A percentile compares a stretch with the other conserved stretches of the same genome.
Evolutionary conservation across 441 rosid species (phyloP).

Genomic region (Aquilaria agallochum): DNA sequence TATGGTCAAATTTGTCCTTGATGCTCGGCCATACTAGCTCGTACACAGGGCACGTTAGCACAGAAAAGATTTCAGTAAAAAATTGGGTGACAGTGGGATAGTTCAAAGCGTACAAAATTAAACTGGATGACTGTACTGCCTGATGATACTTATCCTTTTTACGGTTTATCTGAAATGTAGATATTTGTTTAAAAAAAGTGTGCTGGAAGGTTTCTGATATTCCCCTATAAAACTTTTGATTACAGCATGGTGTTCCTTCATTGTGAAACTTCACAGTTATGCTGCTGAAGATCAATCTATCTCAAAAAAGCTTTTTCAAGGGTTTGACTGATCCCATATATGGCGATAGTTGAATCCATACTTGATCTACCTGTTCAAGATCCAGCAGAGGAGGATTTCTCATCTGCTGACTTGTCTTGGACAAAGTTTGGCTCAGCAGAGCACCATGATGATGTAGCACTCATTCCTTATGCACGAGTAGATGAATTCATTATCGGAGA

Average conservation of each 20-base stretch:
- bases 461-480: conserved; percentile 71
- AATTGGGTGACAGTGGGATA: too few species aligned
- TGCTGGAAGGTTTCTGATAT: too few species aligned
- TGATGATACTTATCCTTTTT: too few species aligned
- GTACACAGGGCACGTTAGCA: too few species aligned
- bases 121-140: too few species aligned
- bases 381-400: conserved; percentile 74
- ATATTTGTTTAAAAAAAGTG: too few species aligned
- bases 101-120: too few species aligned
- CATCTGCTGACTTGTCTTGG: conserved; percentile 75
- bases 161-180: too few species aligned
- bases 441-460: conserved; percentile 79
- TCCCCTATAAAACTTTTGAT: too few species aligned
- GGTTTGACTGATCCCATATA: conserved; percentile 4
- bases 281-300: conserved; percentile 7
- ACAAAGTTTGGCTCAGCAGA: conserved; percentile 77
- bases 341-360: conserved; percentile 61
- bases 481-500: conserved; percentile 90
- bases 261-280: conserved; percentile 19
- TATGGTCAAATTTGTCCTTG: too few species aligned
- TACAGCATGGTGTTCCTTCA: not conserved
- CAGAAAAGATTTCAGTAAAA: too few species aligned
- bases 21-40: too few species aligned
- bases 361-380: conserved; percentile 61
- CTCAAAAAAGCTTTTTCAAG: conserved; percentile 1